Base-by-base conservation (phyloP, 2,329 filamentous ascomycete genomes). In the Fusarium hostae region DNA sequence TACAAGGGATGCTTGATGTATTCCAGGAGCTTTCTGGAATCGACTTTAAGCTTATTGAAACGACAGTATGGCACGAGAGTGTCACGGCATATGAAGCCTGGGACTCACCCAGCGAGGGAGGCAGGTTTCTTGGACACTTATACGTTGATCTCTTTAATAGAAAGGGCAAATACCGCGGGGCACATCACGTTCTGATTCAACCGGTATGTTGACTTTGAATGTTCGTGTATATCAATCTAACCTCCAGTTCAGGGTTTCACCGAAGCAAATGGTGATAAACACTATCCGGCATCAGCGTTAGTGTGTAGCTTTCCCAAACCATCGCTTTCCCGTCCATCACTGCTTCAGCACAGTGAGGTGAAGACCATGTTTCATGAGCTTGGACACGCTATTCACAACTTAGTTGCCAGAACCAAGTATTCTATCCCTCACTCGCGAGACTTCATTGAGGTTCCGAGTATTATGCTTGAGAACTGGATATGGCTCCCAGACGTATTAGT, bases 221-320 rank as follows among this genome's bases (percentile, higher is more conserved):
- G 3, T 18, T 18, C 2, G 0, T 32, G 0, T 24, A 26, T 11
- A 13, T 18, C 9, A 11, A 35, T 11, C 34, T 37, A 8, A 52
- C 9, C 7, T 0, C 12, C 0, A n/a, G 1, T 4, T 52, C 24
- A 39, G 48, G 34, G 48, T 1, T 52, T 52, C 6, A 0, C 5
- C 0, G 34, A 39, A 39, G 3, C 0, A 1, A 39, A 4, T 3
- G 9, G 24, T 0, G 34, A 28, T 0, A 39, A 16, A 5, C 48
- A 52, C 18, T n/a, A 18, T 12, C 24, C 48, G 4, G 34, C 48
- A n/a, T 52, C 48, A 3, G 13, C 48, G 1, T 9, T 39, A 4
- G 48, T 52, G 9, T 52, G 48, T 28, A 52, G 48, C 34, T 39
- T 52, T 9, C 9, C 22, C 16, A 13, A 3, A 3, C 24, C 24